Base-by-base conservation (phyloP, 306 rosid species). In the Medicago truncatula region DNA sequence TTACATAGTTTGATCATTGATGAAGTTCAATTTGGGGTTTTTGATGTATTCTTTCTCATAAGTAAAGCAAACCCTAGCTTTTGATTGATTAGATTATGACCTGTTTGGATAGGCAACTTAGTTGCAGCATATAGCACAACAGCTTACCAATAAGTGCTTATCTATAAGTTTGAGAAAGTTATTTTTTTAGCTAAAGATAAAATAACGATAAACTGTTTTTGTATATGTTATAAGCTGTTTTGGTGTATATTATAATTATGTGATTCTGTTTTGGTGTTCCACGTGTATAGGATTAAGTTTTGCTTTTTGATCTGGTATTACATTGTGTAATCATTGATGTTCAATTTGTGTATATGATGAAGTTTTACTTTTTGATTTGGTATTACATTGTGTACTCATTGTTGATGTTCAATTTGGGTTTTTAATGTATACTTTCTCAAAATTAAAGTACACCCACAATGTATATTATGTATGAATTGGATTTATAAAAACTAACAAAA, bases 291-390 rank as follows among this genome's bases (percentile, higher is more conserved):
- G 49, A 10, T 64, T 15, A n/a, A 14, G 1, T 60, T 59, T 60
- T 3, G 41, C 11, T 2, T 25, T 74, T 57, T 0, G 2, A 57
- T 15, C 9, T 59, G 3, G 60, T n/a, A n/a, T n/a, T n/a, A n/a
- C n/a, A n/a, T n/a, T n/a, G n/a, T 61, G 58, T 54, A 59, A 34
- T 70, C 41, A 38, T 58, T 53, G 40, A n/a, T 76, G 60, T 56
- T 57, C 47, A 67, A 16, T 21, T 67, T 56, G 59, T 12, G 28
- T 39, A 49, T 5, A 67, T 31, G 49, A 10, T 64, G 10, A n/a
- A 14, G 1, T 60, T 59, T 60, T 3, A 28, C 11, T 2, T 25
- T 74, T 57, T 0, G 2, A 57, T 15, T 15, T 59, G 3, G 60
- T n/a, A n/a, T n/a, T n/a, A n/a, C n/a, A n/a, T n/a, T n/a, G n/a